Evolutionary conservation across 2,329 filamentous ascomycete genomes (phyloP).

Genomic region (Samsoniella hepiali): DNA sequence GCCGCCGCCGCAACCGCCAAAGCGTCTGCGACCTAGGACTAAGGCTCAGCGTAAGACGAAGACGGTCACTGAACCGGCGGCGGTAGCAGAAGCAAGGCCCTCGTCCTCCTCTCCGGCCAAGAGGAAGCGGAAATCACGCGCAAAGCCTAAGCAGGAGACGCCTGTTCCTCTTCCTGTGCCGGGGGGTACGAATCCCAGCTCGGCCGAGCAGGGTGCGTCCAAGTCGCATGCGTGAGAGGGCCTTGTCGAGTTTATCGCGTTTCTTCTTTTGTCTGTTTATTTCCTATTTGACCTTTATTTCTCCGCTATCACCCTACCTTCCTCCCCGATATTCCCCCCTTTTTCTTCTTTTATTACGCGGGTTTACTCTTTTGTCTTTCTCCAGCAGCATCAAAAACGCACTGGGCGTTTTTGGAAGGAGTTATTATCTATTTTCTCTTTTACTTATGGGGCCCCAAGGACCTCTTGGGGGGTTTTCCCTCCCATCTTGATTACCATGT

Average conservation of each 20-base stretch:
- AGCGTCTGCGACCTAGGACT: constrained; percentile 7
- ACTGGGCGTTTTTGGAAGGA: background rate
- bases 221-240: background rate
- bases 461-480: background rate
- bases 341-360: background rate
- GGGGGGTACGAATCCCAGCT: background rate
- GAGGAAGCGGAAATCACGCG: constrained; percentile 3
- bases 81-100: background rate
- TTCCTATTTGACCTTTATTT: too few species aligned
- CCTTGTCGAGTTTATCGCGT: background rate
- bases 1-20: background rate
- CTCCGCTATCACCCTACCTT: too few species aligned
- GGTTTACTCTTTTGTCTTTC: background rate
- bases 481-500: constrained; percentile 3
- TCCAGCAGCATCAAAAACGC: background rate
- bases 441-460: too few species aligned
- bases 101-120: background rate
- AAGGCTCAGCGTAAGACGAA: constrained; percentile 5
- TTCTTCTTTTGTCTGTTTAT: background rate
- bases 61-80: background rate
- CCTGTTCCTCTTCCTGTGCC: constrained; percentile 1
- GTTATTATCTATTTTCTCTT: background rate
- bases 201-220: background rate
- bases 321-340: background rate
- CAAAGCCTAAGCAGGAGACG: background rate